Evolutionary conservation across 2,329 filamentous ascomycete species (phyloP).

Genomic region (Aureobasidium melanogenum): DNA sequence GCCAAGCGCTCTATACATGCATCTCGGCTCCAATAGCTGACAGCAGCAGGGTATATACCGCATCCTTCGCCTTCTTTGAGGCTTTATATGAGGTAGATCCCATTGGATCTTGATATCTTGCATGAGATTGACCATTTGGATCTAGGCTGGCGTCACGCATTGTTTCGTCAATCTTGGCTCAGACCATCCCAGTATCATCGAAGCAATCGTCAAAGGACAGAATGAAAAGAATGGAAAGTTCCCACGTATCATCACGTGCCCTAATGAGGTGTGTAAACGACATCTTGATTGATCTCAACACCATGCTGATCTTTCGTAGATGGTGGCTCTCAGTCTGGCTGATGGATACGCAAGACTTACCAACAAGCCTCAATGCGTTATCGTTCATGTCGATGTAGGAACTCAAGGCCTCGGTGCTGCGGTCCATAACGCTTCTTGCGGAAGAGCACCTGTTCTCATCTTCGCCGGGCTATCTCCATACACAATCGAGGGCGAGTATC

Average conservation of each 20-base stretch:
- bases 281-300: neutral
- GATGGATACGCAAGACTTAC: conserved; percentile 70
- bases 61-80: conserved; percentile 76
- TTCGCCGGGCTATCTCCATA: conserved; percentile 72
- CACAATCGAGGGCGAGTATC: conserved; percentile 68
- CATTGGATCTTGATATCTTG: neutral
- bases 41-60: conserved; percentile 49
- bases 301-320: conserved; percentile 30
- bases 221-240: conserved; percentile 57
- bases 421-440: conserved; percentile 69
- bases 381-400: conserved; percentile 74
- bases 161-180: conserved; percentile 61
- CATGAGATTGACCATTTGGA: neutral
- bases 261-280: conserved; percentile 56
- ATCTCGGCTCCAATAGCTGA: neutral
- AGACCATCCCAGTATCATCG: conserved; percentile 67
- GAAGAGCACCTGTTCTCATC: conserved; percentile 64
- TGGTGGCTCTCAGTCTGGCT: conserved; percentile 79
- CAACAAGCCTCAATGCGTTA: conserved; percentile 64
- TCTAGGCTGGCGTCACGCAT: conserved; percentile 47
- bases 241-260: conserved; percentile 67
- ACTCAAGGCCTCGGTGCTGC: conserved; percentile 71
- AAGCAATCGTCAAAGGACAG: conserved; percentile 70
- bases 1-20: neutral
- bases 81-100: conserved; percentile 58